Conservation (phyloP, 164 flowering plant genomes). For the Protea cynaroides region DNA sequence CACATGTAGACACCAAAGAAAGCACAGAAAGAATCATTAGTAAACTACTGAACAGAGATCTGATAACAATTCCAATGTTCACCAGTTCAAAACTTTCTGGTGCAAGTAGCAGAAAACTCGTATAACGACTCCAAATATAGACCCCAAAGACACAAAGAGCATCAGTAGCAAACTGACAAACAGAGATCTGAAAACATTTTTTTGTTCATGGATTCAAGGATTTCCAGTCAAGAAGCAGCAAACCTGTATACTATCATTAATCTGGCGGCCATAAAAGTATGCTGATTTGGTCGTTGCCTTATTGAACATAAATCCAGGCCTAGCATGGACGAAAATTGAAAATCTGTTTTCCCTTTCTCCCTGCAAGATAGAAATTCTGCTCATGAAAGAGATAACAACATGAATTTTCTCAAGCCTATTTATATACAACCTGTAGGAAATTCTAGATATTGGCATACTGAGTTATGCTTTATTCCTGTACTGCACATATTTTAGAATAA, state of each 20-base stretch:
- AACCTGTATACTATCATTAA: conserved; percentile 88
- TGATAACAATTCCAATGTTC: no score
- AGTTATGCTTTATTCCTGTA: background rate
- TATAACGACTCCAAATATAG: background rate
- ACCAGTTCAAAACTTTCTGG: no score
- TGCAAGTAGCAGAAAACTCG: no score
- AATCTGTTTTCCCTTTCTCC: conserved; percentile 54
- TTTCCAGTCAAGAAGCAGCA: conserved; percentile 3
- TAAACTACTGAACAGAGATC: background rate
- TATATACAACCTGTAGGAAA: background rate
- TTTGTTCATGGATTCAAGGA: background rate
- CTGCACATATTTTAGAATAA: background rate
- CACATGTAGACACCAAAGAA: background rate
- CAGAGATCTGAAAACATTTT: background rate
- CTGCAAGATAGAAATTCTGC: conserved; percentile 30
- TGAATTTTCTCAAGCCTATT: background rate
- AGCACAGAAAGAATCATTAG: background rate
- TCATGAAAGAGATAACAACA: background rate
- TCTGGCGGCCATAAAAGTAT: conserved; percentile 65
- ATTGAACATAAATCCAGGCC: conserved; percentile 85
- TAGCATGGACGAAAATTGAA: conserved; percentile 79
- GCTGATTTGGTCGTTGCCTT: conserved; percentile 70
- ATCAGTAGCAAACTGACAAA: background rate
- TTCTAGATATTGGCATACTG: background rate
- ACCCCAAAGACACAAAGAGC: background rate